A percentile compares a stretch with the other conserved stretches of the same genome.
Evolutionary conservation across 169 alveolate species (phyloP).

Genomic region (Cryptosporidium xiaoi): DNA sequence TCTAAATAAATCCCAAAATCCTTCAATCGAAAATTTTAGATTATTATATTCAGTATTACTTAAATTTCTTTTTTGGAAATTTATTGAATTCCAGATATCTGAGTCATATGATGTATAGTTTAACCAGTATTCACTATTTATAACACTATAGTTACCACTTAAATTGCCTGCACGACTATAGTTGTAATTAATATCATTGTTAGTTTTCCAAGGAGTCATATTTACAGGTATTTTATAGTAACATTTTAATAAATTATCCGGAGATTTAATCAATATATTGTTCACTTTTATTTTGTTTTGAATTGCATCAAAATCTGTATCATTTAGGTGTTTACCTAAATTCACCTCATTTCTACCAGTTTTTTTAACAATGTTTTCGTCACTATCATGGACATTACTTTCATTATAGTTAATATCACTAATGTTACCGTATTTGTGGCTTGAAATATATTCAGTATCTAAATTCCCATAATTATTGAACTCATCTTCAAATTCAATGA

Average conservation of each 20-base stretch:
- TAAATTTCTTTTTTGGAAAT: neutral
- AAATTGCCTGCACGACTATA: conserved; percentile 5
- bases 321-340: too few species aligned
- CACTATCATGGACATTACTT: too few species aligned
- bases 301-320: too few species aligned
- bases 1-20: conserved; percentile 58
- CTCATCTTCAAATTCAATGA: too few species aligned
- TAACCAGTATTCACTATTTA: conserved; percentile 23
- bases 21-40: conserved; percentile 46
- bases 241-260: conserved; percentile 20
- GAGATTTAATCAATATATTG: conserved; percentile 22
- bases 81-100: conserved; percentile 2
- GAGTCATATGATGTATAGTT: conserved; percentile 48
- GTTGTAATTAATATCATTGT: too few species aligned
- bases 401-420: too few species aligned
- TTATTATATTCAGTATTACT: neutral
- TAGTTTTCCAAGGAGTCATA: conserved; percentile 4
- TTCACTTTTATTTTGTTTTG: too few species aligned
- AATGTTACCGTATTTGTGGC: too few species aligned
- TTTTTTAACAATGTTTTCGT: too few species aligned
- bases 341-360: too few species aligned
- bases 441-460: too few species aligned
- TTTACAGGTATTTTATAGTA: conserved; percentile 39
- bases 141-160: neutral
- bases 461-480: too few species aligned